A percentile compares a stretch with the other conserved stretches of the same genome.
These are phyloP conservation scores for Tulasnella sp. DNA, from an alignment of 768 basidiomycete species.

Conservation along the genomic window DNA sequence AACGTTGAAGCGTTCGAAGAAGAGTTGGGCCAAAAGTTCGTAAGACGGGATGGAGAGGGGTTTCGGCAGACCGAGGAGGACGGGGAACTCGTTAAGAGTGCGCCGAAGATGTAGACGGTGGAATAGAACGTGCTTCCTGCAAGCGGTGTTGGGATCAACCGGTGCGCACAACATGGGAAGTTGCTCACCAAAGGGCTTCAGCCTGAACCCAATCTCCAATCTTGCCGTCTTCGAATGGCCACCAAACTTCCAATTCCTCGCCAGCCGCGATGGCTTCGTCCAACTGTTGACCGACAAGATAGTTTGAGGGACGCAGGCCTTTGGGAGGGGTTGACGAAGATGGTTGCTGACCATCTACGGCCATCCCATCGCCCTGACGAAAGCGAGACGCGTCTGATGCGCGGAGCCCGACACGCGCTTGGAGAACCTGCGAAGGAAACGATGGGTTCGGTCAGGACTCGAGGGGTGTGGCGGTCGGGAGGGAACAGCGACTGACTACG, in stretches of 20 bases:
- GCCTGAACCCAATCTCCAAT: slow-evolving; percentile 81
- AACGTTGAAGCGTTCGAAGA: slow-evolving; percentile 92
- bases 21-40: slow-evolving; percentile 77
- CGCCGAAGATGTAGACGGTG: slow-evolving; percentile 72
- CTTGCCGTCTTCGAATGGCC: slow-evolving; percentile 79
- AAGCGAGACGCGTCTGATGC: slow-evolving; percentile 39
- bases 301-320: slow-evolving; percentile 53
- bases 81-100: slow-evolving; percentile 84
- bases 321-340: slow-evolving; percentile 25
- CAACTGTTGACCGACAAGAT: slow-evolving; percentile 77
- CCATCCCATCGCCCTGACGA: slow-evolving; percentile 31
- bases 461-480: not conserved
- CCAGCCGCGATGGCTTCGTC: slow-evolving; percentile 78
- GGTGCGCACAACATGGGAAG: not conserved
- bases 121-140: slow-evolving; percentile 86
- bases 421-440: slow-evolving; percentile 60
- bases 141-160: slow-evolving; percentile 14
- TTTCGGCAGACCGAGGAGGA: slow-evolving; percentile 70
- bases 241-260: slow-evolving; percentile 73
- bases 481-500: slow-evolving; percentile 56
- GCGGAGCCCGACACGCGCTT: slow-evolving; percentile 78
- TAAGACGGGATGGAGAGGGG: slow-evolving; percentile 67
- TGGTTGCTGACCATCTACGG: slow-evolving; percentile 22
- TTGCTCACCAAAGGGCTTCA: slow-evolving; percentile 82
- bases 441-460: not conserved